These are phyloP conservation scores for Nepenthes mirabilis DNA, from an alignment of 148 eudicot genomes.

Conservation along the genomic window DNA sequence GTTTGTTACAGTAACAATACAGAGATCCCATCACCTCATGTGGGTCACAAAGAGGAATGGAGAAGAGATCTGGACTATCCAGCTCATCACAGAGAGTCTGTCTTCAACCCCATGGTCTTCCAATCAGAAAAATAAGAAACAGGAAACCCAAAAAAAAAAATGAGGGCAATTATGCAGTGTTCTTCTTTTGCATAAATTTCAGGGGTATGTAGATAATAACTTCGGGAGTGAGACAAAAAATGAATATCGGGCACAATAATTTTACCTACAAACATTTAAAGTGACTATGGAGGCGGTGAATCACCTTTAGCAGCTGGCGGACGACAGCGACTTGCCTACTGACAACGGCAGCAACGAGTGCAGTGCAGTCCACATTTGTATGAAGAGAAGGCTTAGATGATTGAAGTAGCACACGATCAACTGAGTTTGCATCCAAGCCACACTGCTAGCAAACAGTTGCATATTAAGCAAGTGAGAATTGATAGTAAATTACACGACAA, in stretches of 20 bases:
- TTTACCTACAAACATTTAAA: neutral
- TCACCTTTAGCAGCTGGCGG: conserved; percentile 65
- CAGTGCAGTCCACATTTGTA: conserved; percentile 52
- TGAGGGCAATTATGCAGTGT: too few species aligned
- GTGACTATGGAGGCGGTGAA: conserved; percentile 4
- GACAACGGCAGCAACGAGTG: conserved; percentile 83
- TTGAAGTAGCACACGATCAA: conserved; percentile 55
- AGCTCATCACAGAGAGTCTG: too few species aligned
- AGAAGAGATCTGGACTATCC: too few species aligned
- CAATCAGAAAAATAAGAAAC: too few species aligned
- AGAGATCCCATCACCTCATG: too few species aligned
- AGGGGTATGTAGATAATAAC: neutral
- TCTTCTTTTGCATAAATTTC: too few species aligned
- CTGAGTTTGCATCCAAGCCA: conserved; percentile 65
- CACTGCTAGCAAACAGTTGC: conserved; percentile 24
- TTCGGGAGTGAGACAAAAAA: neutral
- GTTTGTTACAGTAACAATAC: too few species aligned
- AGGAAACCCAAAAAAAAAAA: too few species aligned
- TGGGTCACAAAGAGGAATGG: too few species aligned
- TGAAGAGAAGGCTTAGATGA: conserved; percentile 77
- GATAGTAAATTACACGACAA: too few species aligned
- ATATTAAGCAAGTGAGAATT: conserved; percentile 4
- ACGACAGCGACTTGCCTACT: conserved; percentile 66
- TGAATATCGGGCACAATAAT: neutral
- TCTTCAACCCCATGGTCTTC: too few species aligned